These are phyloP conservation scores for Paulownia fortunei DNA, from an alignment of 257 asterid genomes.

Conservation along the genomic window DNA sequence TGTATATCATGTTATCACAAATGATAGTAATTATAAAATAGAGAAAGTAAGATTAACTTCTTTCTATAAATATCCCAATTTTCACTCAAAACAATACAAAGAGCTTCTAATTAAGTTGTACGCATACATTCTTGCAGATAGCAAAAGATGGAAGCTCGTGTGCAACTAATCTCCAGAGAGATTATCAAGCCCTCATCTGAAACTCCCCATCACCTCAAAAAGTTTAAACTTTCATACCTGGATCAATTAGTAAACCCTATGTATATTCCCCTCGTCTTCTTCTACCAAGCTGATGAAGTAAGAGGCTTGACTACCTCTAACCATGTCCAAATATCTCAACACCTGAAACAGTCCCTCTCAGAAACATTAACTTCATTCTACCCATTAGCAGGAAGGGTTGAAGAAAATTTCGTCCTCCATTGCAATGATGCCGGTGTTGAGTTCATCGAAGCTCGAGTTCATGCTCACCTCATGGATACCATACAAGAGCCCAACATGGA, in stretches of 20 bases:
- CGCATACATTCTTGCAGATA: not conserved
- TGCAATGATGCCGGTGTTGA: slow-evolving; percentile 45
- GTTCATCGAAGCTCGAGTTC: slow-evolving; percentile 30
- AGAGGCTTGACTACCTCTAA: not conserved
- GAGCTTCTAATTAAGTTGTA: no score
- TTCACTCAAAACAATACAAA: no score
- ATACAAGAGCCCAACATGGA: slow-evolving; percentile 17
- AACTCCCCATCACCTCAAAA: slow-evolving; percentile 45
- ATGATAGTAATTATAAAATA: no score
- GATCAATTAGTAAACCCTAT: slow-evolving; percentile 48
- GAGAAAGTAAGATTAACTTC: no score
- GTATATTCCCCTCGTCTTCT: slow-evolving; percentile 44
- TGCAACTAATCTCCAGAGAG: slow-evolving; percentile 32
- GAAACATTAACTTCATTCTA: slow-evolving; percentile 35
- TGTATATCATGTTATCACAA: no score
- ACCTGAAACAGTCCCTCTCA: slow-evolving; percentile 38
- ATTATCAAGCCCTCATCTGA: slow-evolving; percentile 51
- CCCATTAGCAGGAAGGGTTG: slow-evolving; percentile 47
- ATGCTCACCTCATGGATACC: slow-evolving; percentile 12
- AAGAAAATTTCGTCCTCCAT: slow-evolving; percentile 8
- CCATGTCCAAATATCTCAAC: slow-evolving; percentile 15
- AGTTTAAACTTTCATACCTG: slow-evolving; percentile 34
- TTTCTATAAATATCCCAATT: no score
- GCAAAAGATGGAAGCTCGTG: not conserved
- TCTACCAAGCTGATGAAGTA: slow-evolving; percentile 33